A percentile compares a stretch with the other conserved stretches of the same genome.
Evolutionary conservation across 2,329 filamentous ascomycete species (phyloP).

Genomic region (Tolypocladium capitatum): DNA sequence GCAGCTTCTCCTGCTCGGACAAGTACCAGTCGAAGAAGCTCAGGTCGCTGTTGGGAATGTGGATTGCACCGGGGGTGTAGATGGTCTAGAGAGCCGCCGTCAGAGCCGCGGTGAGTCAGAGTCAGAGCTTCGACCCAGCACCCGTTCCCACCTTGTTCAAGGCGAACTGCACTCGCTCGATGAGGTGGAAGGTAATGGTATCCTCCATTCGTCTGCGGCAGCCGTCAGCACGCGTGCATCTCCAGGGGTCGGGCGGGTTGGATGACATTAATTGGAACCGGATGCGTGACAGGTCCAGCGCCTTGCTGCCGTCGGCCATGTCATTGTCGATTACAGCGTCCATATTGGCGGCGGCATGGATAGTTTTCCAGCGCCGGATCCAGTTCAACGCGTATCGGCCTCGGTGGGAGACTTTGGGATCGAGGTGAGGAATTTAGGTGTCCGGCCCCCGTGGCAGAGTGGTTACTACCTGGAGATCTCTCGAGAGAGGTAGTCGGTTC

Average conservation of each 20-base stretch:
- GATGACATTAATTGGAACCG: conserved; percentile 83
- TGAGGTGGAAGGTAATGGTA: conserved; percentile 92
- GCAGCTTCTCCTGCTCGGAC: conserved; percentile 74
- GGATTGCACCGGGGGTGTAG: conserved; percentile 68
- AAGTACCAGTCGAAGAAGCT: conserved; percentile 94
- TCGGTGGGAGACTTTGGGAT: neutral
- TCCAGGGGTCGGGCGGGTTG: conserved; percentile 1
- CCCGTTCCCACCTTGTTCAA: conserved; percentile 45
- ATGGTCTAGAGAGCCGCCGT: conserved; percentile 42
- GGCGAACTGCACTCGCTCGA: conserved; percentile 95
- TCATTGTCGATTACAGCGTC: conserved; percentile 86
- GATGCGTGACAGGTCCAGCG: conserved; percentile 81
- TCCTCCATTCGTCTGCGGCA: conserved; percentile 74
- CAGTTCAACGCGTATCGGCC: neutral
- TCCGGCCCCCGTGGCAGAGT: too few relatives aligned
- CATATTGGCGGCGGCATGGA: conserved; percentile 40
- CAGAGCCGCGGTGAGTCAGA: neutral
- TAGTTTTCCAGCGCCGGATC: neutral
- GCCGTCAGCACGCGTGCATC: neutral
- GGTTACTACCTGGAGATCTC: too few relatives aligned
- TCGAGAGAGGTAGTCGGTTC: too few relatives aligned
- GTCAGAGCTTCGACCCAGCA: neutral
- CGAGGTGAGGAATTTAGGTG: neutral
- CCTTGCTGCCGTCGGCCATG: conserved; percentile 70
- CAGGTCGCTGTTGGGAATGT: conserved; percentile 58